Conservation (phyloP, 345 rosid species). For the Angophora floribunda region DNA sequence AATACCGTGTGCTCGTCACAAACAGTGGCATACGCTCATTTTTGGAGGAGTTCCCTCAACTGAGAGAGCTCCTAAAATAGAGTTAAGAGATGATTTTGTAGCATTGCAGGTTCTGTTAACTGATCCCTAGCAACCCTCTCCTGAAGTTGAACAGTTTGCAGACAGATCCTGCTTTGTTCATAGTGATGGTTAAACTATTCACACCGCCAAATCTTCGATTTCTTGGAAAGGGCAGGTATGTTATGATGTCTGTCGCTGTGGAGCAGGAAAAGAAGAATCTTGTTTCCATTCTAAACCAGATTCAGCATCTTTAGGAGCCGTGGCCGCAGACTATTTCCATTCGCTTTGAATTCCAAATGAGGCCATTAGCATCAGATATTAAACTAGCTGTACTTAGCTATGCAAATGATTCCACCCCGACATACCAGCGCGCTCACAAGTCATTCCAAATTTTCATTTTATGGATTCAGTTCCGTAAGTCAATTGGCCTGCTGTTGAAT, state of each 20-base stretch:
- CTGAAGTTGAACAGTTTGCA: neutral
- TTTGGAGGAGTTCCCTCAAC: neutral
- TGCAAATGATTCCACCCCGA: neutral
- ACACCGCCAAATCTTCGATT: no score
- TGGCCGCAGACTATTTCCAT: neutral
- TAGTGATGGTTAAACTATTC: no score
- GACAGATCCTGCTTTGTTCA: neutral
- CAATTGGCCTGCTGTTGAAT: neutral
- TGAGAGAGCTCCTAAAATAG: neutral
- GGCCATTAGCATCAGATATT: neutral
- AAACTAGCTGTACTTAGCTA: neutral
- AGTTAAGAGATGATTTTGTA: neutral
- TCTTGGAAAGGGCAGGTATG: neutral
- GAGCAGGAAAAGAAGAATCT: neutral
- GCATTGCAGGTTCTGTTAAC: neutral
- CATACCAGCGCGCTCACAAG: neutral
- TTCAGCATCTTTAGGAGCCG: neutral
- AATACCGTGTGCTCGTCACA: slow-evolving; percentile 25
- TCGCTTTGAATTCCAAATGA: neutral
- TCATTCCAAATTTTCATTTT: neutral
- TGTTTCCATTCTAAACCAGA: no score
- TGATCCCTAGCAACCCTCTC: neutral
- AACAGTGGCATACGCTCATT: slow-evolving; percentile 9
- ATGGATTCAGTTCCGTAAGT: neutral
- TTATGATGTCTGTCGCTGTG: neutral